Evolutionary conservation across 140 eudicot species (phyloP).

Genomic region (Bidens hawaiensis): DNA sequence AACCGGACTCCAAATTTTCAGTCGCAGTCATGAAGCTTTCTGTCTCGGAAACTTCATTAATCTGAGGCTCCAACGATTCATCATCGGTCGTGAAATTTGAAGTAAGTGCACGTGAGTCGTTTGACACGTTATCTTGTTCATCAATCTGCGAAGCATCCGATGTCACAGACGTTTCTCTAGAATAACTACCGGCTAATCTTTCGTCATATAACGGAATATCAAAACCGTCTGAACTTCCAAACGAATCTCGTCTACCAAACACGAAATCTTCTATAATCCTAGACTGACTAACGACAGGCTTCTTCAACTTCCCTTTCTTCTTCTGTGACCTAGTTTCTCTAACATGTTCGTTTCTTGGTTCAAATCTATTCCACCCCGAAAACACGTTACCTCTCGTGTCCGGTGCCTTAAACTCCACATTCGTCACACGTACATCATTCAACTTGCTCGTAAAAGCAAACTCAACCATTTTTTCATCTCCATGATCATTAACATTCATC

Average conservation of each 20-base stretch:
- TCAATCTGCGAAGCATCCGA: constrained; percentile 36
- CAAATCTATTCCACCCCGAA: constrained; percentile 37
- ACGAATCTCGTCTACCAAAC: constrained; percentile 23
- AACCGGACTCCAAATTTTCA: constrained; percentile 45
- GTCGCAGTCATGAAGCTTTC: constrained; percentile 75
- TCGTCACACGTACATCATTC: constrained; percentile 37
- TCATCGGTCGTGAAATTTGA: constrained; percentile 40
- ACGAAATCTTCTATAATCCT: constrained; percentile 38
- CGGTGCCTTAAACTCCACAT: constrained; percentile 52
- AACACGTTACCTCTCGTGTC: constrained; percentile 36
- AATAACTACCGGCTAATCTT: constrained; percentile 27
- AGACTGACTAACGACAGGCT: constrained; percentile 24
- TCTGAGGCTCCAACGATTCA: constrained; percentile 36
- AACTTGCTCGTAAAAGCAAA: constrained; percentile 39
- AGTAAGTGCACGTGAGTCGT: constrained; percentile 26
- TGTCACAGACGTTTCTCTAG: constrained; percentile 65
- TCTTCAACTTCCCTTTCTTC: constrained; percentile 55
- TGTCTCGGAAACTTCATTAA: constrained; percentile 39
- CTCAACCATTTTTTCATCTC: constrained; percentile 32
- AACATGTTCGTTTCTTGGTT: constrained; percentile 42
- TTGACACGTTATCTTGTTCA: constrained; percentile 29
- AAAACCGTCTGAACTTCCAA: constrained; percentile 33
- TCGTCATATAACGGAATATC: constrained; percentile 65
- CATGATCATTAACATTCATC: constrained; percentile 36
- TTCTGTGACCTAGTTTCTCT: constrained; percentile 46